Base-by-base conservation (phyloP, 2,329 filamentous ascomycete genomes). In the Trichoderma brevicompactum region DNA sequence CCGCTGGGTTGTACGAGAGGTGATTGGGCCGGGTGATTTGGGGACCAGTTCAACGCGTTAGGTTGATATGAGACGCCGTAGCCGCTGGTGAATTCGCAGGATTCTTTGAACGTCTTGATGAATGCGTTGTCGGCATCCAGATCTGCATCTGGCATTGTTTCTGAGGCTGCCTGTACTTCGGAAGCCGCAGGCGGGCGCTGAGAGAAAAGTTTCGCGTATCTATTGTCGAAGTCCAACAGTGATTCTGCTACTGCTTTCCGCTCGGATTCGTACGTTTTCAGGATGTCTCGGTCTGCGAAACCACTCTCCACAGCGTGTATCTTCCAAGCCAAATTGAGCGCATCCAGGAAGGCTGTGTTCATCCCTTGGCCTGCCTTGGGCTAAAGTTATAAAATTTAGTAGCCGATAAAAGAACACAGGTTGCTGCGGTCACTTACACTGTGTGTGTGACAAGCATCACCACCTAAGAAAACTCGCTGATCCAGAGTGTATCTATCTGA, bases 261-360 rank as follows among this genome's bases (percentile, higher is more conserved):
- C 78, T 97, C 94, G 2, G 85, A 83, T 79, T 97, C 92, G 76
- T 97, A 98, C 0, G 94, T 95, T 68, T 88, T 86, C 58, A 98
- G 84, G 17, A 95, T 83, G 3, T 86, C 85, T 67, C 91, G 89
- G 36, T 88, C 80, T 1, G 92, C 92, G 70, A 96, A 92, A 12
- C 92, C 92, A 32, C 85, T 83, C 75, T 97, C 93, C 9, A 97
- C 94, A 41, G 91, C 88, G 74, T 97, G 94, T 59, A 97, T 91
- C 81, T 98, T 98, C 94, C 94, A 98, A 7, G 94, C 94, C 46
- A 98, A 82, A 76, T 97, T 98, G 67, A 92, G 86, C 0, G 92
- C 92, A 70, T 94, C 90, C 59, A 91, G 81, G 78, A 92, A 92
- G 3, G 89, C 89, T 0, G 90, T 90, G 72, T 92, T 92, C 90